A percentile compares a stretch with the other conserved stretches of the same genome.
phyloP scores from a whole-genome alignment of 768 basidiomycete genomes.

The Podaxis mareebaensis region DNA sequence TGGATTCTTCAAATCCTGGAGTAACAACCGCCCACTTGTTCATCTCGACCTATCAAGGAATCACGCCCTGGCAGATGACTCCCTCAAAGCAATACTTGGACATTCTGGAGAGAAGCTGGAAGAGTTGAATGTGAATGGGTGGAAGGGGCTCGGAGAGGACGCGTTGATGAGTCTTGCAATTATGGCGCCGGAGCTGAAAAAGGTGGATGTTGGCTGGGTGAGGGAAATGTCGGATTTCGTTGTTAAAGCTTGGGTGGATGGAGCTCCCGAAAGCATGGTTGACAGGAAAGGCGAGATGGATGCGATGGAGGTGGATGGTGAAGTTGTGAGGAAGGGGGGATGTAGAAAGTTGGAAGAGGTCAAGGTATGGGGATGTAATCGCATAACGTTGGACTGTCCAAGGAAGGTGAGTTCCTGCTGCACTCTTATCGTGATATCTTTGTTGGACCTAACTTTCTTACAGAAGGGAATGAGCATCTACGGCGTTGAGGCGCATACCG shows the following conservation, averaged over 20 bases:
- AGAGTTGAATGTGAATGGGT: constrained; percentile 73
- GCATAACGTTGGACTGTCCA: constrained; percentile 40
- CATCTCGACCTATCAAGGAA: constrained; percentile 67
- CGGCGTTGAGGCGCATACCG: constrained; percentile 32
- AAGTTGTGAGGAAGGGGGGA: constrained; percentile 26
- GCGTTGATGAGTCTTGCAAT: constrained; percentile 35
- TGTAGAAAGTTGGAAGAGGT: constrained; percentile 44
- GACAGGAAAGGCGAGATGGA: constrained; percentile 11
- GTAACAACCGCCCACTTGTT: constrained; percentile 47
- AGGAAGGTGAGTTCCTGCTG: constrained; percentile 34
- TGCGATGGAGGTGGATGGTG: constrained; percentile 1
- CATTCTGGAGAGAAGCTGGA: constrained; percentile 66
- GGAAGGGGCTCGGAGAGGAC: constrained; percentile 61
- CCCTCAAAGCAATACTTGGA: constrained; percentile 62
- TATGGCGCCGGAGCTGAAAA: constrained; percentile 42
- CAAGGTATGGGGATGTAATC: constrained; percentile 58
- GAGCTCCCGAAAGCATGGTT: constrained; percentile 17
- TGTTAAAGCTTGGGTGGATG: constrained; percentile 65
- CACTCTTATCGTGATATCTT: background rate
- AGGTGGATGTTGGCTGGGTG: constrained; percentile 85
- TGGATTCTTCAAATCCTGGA: constrained; percentile 65
- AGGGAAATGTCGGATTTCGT: constrained; percentile 81
- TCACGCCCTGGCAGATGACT: constrained; percentile 45
- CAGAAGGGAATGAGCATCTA: constrained; percentile 31
- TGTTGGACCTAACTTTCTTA: background rate